Percentiles rank a stretch among this genome's conserved stretches.
Evolutionary conservation across 805 yeast genomes (phyloP).

Genomic region (Myxozyma nipponensis): DNA sequence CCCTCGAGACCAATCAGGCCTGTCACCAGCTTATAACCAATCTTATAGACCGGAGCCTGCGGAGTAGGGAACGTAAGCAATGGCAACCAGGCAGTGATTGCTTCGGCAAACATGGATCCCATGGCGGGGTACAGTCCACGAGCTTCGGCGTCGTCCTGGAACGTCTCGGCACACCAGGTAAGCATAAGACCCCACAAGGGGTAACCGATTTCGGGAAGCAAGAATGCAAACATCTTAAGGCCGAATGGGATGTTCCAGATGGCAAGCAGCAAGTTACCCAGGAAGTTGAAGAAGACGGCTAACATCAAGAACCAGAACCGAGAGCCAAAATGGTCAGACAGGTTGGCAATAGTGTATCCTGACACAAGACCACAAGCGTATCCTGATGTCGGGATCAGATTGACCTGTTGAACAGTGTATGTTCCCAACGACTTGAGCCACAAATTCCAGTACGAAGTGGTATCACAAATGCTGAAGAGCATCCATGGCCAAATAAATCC

Average conservation of each 20-base stretch:
- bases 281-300: slow-evolving; percentile 4
- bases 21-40: slow-evolving; percentile 29
- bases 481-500: slow-evolving; percentile 13
- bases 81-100: slow-evolving; percentile 40
- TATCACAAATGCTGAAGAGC: slow-evolving; percentile 11
- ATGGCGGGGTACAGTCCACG: slow-evolving; percentile 33
- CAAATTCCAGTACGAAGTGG: slow-evolving; percentile 32
- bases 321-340: slow-evolving; percentile 34
- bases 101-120: slow-evolving; percentile 35
- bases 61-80: slow-evolving; percentile 42
- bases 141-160: slow-evolving; percentile 33
- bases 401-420: slow-evolving; percentile 33
- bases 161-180: slow-evolving; percentile 31
- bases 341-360: slow-evolving; percentile 31
- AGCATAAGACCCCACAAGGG: slow-evolving; percentile 25
- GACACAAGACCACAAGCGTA: slow-evolving; percentile 35
- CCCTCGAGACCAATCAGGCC: slow-evolving; percentile 8
- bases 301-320: slow-evolving; percentile 32
- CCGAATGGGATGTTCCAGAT: slow-evolving; percentile 44
- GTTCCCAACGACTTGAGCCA: slow-evolving; percentile 34
- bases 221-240: slow-evolving; percentile 30
- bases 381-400: slow-evolving; percentile 39
- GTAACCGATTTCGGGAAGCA: slow-evolving; percentile 13
- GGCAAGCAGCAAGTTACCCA: slow-evolving; percentile 37
- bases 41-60: slow-evolving; percentile 32